Base-by-base conservation (phyloP, 164 flowering plant species). In the Annona cherimola region DNA sequence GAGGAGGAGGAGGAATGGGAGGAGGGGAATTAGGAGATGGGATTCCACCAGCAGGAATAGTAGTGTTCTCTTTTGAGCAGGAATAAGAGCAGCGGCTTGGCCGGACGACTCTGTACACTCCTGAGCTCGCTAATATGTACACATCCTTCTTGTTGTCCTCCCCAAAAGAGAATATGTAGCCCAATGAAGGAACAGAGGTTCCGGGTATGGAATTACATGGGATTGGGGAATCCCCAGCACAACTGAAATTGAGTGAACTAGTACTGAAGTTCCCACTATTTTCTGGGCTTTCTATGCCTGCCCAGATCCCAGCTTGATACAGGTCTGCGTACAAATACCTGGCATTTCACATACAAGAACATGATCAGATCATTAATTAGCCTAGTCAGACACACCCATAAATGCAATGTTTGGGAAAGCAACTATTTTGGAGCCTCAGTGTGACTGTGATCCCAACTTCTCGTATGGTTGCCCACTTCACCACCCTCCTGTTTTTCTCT, bases 241-340 rank as follows among this genome's bases (percentile, higher is more conserved):
- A 94, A 45, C 79, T 75, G 77, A 89, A 92, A 20, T 88, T 82
- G 59, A 87, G 76, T 54, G 61, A 67, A 55, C 69, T 70, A 4
- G 75, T 60, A 46, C 82, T 84, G 64, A 88, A 94, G 76, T 87
- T 90, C 14, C 97, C 95, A 74, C 97, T 88, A 77, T 83, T 79
- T 75, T 78, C 79, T 0, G 98, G 97, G 54, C 45, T 82, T 77
- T 94, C 99, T 1, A 39, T 59, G 43, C 89, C 95, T 69, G 89
- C 87, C 97, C 97, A 94, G 3, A 92, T 68, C 16, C 76, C 78
- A 42, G 55, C 60, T 1, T 85, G 94, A 66, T 86, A 92, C 42
- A 94, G 73, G 82, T 94, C 99, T 59, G 83, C 90, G 79, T 79
- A 94, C 78, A 94, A 71, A 84, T 94, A 94, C 84, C 99, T 94